Percentiles rank a stretch among this genome's conserved stretches.
phyloP scores from a whole-genome alignment of 805 yeast genomes.

The Pichia phayaonensis region DNA sequence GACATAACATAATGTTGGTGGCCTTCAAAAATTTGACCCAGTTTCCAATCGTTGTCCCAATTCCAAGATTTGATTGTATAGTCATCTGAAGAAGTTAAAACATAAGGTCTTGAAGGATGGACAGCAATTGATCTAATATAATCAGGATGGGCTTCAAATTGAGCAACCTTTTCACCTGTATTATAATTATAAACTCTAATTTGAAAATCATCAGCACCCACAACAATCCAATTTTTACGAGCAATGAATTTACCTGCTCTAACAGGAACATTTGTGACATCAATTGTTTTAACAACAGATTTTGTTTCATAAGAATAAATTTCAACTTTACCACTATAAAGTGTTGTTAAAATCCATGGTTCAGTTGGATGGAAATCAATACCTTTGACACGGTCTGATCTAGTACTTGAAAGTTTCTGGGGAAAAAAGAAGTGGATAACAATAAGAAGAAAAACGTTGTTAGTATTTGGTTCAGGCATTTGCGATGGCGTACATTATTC shows the following conservation, averaged over 20 bases:
- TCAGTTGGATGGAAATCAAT: constrained; percentile 97
- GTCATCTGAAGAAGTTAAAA: constrained; percentile 88
- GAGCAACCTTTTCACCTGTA: constrained; percentile 89
- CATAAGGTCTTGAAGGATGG: constrained; percentile 87
- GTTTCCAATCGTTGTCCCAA: constrained; percentile 91
- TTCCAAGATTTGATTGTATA: constrained; percentile 90
- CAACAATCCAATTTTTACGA: constrained; percentile 93
- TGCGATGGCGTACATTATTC: too few species aligned
- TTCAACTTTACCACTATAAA: constrained; percentile 84
- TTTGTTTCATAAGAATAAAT: constrained; percentile 92
- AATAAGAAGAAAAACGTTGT: neutral
- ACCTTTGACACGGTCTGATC: constrained; percentile 96
- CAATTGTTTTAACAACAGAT: constrained; percentile 77
- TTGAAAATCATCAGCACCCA: constrained; percentile 94
- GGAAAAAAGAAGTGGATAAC: neutral
- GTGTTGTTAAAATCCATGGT: constrained; percentile 92
- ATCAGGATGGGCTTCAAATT: constrained; percentile 97
- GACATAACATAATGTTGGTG: constrained; percentile 95
- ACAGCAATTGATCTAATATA: constrained; percentile 90
- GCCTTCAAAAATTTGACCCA: constrained; percentile 88
- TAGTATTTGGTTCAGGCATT: constrained; percentile 4
- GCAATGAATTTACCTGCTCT: constrained; percentile 94
- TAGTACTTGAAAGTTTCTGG: constrained; percentile 75
- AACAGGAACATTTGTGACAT: constrained; percentile 92
- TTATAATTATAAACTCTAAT: constrained; percentile 89